Percentiles rank a stretch among this genome's conserved stretches.
Evolutionary conservation across 208 protist species (phyloP).

Genomic region (Strigomonas culicis): DNA sequence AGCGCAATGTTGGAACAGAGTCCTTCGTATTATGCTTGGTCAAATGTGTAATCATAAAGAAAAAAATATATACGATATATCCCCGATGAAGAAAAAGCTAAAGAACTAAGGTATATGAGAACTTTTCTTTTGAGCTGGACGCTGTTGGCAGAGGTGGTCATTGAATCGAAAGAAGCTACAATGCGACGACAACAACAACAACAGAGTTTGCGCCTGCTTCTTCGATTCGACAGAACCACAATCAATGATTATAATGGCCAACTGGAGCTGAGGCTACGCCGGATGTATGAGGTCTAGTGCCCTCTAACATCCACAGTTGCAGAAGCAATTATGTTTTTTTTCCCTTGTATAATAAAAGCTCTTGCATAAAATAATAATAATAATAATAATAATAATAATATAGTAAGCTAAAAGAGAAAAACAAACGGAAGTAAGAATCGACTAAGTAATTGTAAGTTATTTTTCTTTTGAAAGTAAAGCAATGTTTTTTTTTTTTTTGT

Average conservation of each 20-base stretch:
- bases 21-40: too few species aligned
- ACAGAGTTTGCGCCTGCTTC: too few species aligned
- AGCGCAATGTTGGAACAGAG: too few species aligned
- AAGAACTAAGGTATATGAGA: not conserved
- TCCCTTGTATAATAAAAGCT: not conserved
- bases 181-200: not conserved
- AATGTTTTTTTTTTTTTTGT: constrained; percentile 11
- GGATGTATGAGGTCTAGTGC: too few species aligned
- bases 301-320: not conserved
- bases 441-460: constrained; percentile 3
- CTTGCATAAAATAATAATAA: constrained; percentile 12
- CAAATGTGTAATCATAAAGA: too few species aligned
- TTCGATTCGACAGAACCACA: not conserved
- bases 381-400: constrained; percentile 9
- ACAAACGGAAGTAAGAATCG: constrained; percentile 15
- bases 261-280: too few species aligned
- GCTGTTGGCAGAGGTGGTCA: not conserved
- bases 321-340: not conserved
- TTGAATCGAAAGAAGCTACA: not conserved
- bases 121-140: not conserved
- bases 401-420: constrained; percentile 4
- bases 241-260: too few species aligned
- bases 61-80: too few species aligned
- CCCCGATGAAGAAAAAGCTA: too few species aligned
- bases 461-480: constrained; percentile 3